Percentiles rank a stretch among this genome's conserved stretches.
phyloP scores from a whole-genome alignment of 331 rosid genomes.

The Pyrus hybrid region DNA sequence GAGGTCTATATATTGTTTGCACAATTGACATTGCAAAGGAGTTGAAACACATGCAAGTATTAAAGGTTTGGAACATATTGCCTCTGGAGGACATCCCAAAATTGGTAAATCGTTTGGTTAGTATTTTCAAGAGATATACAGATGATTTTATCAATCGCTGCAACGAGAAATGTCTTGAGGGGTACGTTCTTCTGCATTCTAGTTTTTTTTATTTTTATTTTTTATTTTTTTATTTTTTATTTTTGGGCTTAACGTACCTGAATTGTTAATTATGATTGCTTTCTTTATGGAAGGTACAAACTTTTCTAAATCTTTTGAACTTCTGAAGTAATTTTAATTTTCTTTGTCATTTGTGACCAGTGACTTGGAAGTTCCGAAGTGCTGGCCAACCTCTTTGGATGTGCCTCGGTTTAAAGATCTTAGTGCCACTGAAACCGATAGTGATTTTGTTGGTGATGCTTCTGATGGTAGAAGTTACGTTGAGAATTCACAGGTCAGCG shows the following conservation, averaged over 20 bases:
- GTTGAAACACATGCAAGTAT: slow-evolving; percentile 8
- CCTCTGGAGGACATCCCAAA: slow-evolving; percentile 14
- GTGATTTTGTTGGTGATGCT: slow-evolving; percentile 8
- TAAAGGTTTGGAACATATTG: slow-evolving; percentile 35
- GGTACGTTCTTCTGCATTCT: slow-evolving; percentile 12
- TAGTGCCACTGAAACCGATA: slow-evolving; percentile 7
- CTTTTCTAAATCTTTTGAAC: not conserved
- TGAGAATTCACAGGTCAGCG: slow-evolving; percentile 53
- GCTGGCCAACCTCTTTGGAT: slow-evolving; percentile 33
- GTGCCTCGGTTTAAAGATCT: slow-evolving; percentile 27
- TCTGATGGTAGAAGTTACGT: slow-evolving; percentile 34
- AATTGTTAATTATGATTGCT: too few relatives aligned
- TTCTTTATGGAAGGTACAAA: not conserved
- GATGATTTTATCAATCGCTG: slow-evolving; percentile 27
- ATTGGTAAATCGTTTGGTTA: slow-evolving; percentile 13
- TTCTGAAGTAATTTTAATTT: not conserved
- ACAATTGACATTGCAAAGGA: slow-evolving; percentile 43
- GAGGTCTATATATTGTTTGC: slow-evolving; percentile 31
- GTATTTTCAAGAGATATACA: slow-evolving; percentile 19
- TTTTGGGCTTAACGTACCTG: not conserved
- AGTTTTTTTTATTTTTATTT: too few relatives aligned
- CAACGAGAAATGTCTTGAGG: slow-evolving; percentile 15
- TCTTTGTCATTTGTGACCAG: slow-evolving; percentile 18
- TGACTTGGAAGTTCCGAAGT: slow-evolving; percentile 40
- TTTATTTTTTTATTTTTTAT: too few relatives aligned